phyloP scores from a whole-genome alignment of 208 protist genomes.

The Vickermania ingenoplastis region DNA sequence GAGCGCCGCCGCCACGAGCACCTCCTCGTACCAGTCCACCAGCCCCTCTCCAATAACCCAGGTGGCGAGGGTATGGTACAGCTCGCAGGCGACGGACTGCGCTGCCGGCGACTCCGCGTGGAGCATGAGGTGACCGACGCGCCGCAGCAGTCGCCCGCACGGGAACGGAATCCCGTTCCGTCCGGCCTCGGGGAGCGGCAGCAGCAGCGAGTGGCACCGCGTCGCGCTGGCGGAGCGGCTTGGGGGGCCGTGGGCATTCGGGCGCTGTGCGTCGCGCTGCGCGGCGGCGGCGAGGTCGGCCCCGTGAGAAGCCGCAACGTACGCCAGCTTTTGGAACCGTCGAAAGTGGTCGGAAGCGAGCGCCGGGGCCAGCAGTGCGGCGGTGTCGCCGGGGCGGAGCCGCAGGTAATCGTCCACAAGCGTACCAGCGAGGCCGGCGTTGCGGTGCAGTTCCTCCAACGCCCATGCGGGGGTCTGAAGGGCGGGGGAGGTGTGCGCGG shows the following conservation, averaged over 20 bases:
- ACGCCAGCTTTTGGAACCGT: constrained; percentile 1
- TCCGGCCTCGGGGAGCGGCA: constrained; percentile 24
- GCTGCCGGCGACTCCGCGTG: constrained; percentile 34
- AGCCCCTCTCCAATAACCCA: constrained; percentile 51
- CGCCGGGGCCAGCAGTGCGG: constrained; percentile 5
- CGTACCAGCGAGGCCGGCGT: not conserved
- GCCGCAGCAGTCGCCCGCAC: constrained; percentile 54
- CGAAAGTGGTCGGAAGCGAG: not conserved
- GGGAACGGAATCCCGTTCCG: constrained; percentile 23
- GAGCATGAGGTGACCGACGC: constrained; percentile 50
- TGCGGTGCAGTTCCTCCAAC: not conserved
- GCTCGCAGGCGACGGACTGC: constrained; percentile 77
- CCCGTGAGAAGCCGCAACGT: constrained; percentile 15
- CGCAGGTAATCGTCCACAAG: not conserved
- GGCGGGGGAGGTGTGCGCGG: not conserved
- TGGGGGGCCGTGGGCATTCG: not conserved
- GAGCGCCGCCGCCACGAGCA: constrained; percentile 52
- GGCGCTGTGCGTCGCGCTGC: constrained; percentile 9
- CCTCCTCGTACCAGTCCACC: constrained; percentile 13
- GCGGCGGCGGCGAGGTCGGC: constrained; percentile 27
- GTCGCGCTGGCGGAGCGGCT: constrained; percentile 2
- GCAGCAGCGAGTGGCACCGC: constrained; percentile 10
- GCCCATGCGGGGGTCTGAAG: not conserved
- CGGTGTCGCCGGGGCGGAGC: not conserved
- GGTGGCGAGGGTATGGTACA: constrained; percentile 74